These are phyloP conservation scores for Penicillium robsamsonii DNA, from an alignment of 495 filamentous ascomycete species.

Conservation along the genomic window DNA sequence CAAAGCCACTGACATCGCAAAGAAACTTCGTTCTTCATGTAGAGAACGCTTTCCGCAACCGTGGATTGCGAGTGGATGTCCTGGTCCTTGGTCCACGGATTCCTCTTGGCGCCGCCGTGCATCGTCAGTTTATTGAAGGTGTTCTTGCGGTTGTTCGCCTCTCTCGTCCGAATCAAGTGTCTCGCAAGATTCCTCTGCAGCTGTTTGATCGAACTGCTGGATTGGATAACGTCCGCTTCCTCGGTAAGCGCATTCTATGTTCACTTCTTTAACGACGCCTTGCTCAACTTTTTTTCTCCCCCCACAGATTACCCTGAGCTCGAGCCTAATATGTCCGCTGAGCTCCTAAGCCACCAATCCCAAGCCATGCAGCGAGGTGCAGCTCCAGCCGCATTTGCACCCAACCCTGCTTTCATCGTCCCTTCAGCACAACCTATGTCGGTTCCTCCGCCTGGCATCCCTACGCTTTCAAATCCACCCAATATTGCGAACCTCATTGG, in stretches of 20 bases:
- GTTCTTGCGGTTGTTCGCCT: slow-evolving; percentile 83
- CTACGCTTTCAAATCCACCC: slow-evolving; percentile 37
- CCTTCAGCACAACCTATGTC: slow-evolving; percentile 36
- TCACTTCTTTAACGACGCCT: neutral
- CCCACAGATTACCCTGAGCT: slow-evolving; percentile 72
- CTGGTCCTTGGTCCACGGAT: slow-evolving; percentile 77
- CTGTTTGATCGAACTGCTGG: slow-evolving; percentile 79
- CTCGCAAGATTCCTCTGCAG: slow-evolving; percentile 71
- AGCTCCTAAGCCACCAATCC: slow-evolving; percentile 69
- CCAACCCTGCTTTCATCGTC: slow-evolving; percentile 46
- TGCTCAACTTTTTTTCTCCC: slow-evolving; percentile 5
- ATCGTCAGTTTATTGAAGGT: slow-evolving; percentile 83
- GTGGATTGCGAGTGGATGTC: slow-evolving; percentile 70
- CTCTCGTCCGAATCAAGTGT: slow-evolving; percentile 61
- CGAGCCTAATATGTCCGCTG: slow-evolving; percentile 71
- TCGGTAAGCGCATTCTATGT: slow-evolving; percentile 49
- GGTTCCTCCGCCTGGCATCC: slow-evolving; percentile 33
- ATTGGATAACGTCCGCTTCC: slow-evolving; percentile 68
- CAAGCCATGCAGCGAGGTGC: slow-evolving; percentile 58
- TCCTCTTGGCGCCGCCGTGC: slow-evolving; percentile 70
- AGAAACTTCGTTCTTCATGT: slow-evolving; percentile 81
- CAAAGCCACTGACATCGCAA: slow-evolving; percentile 13
- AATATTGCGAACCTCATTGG: slow-evolving; percentile 50
- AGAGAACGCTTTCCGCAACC: slow-evolving; percentile 67
- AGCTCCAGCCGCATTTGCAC: slow-evolving; percentile 41